These are phyloP conservation scores for Phytophthora vignae DNA, from an alignment of 352 stramenopile genomes.

Conservation along the genomic window DNA sequence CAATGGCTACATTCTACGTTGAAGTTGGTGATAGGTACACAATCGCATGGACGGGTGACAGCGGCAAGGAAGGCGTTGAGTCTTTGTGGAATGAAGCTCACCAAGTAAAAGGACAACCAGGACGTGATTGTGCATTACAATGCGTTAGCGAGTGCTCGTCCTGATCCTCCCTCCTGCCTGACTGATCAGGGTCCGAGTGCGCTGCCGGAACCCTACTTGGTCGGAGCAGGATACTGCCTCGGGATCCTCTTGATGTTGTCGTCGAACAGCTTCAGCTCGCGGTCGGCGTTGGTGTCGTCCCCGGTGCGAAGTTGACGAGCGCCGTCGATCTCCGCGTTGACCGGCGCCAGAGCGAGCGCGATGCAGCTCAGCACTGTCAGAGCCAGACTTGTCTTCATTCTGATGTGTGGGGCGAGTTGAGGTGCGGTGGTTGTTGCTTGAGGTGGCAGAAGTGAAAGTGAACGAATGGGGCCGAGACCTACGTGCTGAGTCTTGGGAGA, in stretches of 20 bases:
- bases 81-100: not conserved
- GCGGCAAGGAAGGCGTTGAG: not conserved
- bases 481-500: not conserved
- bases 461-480: not conserved
- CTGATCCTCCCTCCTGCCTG: not conserved
- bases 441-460: not conserved
- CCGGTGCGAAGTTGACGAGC: conserved; percentile 7
- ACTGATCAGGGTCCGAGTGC: not conserved
- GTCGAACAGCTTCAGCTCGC: conserved; percentile 5
- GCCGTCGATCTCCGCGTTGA: conserved; percentile 1
- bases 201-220: not conserved
- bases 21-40: conserved; percentile 21
- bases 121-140: not conserved
- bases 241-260: conserved; percentile 3
- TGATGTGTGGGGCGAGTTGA: conserved; percentile 4
- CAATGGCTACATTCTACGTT: conserved; percentile 19
- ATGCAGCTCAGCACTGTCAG: conserved; percentile 18
- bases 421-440: not conserved
- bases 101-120: not conserved
- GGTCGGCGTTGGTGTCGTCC: conserved; percentile 1
- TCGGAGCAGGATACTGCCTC: not conserved
- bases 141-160: not conserved
- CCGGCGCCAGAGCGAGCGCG: conserved; percentile 5
- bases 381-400: conserved; percentile 26
- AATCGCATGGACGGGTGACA: not conserved